Percentiles rank a stretch among this genome's conserved stretches.
phyloP scores from a whole-genome alignment of 768 basidiomycete genomes.

The Suillus ampliporus region DNA sequence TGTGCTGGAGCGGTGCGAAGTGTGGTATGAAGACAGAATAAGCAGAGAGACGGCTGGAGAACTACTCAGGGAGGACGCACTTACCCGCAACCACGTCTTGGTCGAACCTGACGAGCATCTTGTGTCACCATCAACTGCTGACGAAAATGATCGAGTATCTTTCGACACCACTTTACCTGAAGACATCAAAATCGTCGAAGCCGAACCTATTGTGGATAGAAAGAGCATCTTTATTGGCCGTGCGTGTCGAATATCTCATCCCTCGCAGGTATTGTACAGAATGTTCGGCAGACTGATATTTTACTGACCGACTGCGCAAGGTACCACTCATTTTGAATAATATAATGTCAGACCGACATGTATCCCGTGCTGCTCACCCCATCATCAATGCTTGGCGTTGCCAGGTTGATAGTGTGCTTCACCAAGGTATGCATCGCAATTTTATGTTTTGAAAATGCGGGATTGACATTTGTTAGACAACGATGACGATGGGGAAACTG shows the following conservation, averaged over 20 bases:
- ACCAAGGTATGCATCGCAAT: constrained; percentile 62
- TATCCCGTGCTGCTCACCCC: constrained; percentile 78
- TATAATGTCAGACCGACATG: constrained; percentile 72
- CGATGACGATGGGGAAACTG: constrained; percentile 93
- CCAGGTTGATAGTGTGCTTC: constrained; percentile 65
- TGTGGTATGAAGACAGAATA: constrained; percentile 76
- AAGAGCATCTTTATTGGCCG: constrained; percentile 88
- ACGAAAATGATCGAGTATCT: constrained; percentile 9
- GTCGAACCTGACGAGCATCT: constrained; percentile 17
- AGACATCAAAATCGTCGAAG: constrained; percentile 68
- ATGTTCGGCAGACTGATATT: constrained; percentile 21
- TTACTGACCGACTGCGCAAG: constrained; percentile 38
- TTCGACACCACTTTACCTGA: constrained; percentile 49
- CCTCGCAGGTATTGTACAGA: constrained; percentile 62
- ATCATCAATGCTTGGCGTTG: constrained; percentile 86
- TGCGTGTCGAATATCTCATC: constrained; percentile 79
- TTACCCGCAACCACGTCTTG: constrained; percentile 22
- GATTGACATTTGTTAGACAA: constrained; percentile 63
- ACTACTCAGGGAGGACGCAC: constrained; percentile 58
- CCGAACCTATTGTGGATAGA: constrained; percentile 84
- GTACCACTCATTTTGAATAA: constrained; percentile 70
- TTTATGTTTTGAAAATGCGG: background rate
- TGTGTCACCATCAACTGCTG: background rate
- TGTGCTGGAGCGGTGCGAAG: constrained; percentile 65
- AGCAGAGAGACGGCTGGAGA: constrained; percentile 60